Conservation (phyloP, 108 stramenopile genomes). For the Fragilariopsis cylindrus region DNA sequence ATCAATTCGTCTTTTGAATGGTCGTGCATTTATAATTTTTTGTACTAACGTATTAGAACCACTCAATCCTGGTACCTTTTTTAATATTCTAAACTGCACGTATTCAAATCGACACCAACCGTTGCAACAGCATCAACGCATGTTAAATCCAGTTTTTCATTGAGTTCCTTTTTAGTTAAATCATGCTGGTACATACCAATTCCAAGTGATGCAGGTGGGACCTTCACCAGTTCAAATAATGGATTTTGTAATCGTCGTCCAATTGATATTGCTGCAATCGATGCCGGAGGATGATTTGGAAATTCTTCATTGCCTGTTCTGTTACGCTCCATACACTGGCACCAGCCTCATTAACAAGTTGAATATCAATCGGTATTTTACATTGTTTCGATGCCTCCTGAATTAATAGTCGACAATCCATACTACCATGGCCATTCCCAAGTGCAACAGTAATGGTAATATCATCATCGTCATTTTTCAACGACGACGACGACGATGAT, state of each 20-base stretch:
- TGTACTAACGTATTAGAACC: constrained; percentile 21
- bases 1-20: constrained; percentile 43
- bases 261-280: constrained; percentile 64
- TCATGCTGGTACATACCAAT: constrained; percentile 84
- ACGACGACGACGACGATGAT: too few relatives aligned
- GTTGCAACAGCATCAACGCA: constrained; percentile 57
- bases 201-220: constrained; percentile 62
- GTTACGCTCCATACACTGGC: constrained; percentile 79
- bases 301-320: constrained; percentile 55
- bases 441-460: constrained; percentile 35
- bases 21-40: constrained; percentile 51
- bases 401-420: constrained; percentile 48
- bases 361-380: constrained; percentile 42
- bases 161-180: constrained; percentile 49
- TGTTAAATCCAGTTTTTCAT: constrained; percentile 47
- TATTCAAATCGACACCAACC: constrained; percentile 64
- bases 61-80: constrained; percentile 61
- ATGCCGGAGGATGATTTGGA: constrained; percentile 45
- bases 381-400: constrained; percentile 36
- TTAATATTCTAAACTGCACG: constrained; percentile 47
- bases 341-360: constrained; percentile 70
- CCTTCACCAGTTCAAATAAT: constrained; percentile 61
- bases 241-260: constrained; percentile 65
- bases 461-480: neutral
- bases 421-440: constrained; percentile 69